Base-by-base conservation (phyloP, 2,329 filamentous ascomycete genomes). In the Colletotrichum australisinense region DNA sequence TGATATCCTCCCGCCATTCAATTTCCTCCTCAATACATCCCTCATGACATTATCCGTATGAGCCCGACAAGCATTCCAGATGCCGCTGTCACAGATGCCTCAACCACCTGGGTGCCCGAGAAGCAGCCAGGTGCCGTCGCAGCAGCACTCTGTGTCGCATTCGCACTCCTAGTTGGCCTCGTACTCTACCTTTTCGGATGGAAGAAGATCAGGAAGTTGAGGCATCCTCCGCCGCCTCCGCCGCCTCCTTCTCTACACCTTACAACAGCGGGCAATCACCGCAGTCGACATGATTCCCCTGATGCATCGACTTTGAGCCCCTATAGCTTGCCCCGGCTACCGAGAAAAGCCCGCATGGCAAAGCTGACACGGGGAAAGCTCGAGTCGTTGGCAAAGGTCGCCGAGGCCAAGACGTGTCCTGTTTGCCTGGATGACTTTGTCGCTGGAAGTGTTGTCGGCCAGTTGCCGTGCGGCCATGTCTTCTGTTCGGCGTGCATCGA, bases 401-500 rank as follows among this genome's bases (percentile, higher is more conserved):
- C 56, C 1, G 24, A 52, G 12, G 56, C 68, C 7, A 49, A 14
- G 16, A 49, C 26, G 1, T 71, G 68, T 26, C 58, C 63, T 4
- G 63, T 71, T 1, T 71, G 68, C 11, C 32, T 71, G n/a, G 68
- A 62, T 1, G 63, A 71, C 26, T 71, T 71, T 19, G 46, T 35
- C 9, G 42, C 32, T 16, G 68, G 68, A 5, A 67, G 56, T 0
- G 14, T 30, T 26, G 68, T 62, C 2, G 68, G 42, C 3, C 63
- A 38, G 11, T 9, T 71, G 3, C 68, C 46, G 11, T 71, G 68
- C 46, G 56, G 46, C 5, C 68, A 71, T 4, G 56, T 60, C 26
- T 71, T 71, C 32, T 71, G 68, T 32, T 60, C 68, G 4, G 68
- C 46, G 6, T 71, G 68, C 46, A 71, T 71, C n/a, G 63, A 71